Base-by-base conservation (phyloP, 1,284 basidiomycete genomes). In the Mycena citricolor region DNA sequence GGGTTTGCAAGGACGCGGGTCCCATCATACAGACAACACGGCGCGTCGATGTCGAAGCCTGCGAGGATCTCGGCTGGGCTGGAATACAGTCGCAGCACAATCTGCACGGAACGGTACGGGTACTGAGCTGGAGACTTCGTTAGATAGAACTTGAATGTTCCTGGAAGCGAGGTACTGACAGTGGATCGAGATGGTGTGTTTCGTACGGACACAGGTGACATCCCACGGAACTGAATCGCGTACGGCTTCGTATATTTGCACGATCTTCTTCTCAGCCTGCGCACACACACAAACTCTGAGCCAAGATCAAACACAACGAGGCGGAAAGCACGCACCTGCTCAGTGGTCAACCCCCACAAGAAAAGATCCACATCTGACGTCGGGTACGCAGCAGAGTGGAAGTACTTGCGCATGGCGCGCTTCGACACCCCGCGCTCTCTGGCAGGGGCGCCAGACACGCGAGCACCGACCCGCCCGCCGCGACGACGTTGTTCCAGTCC, bases 331-430 rank as follows among this genome's bases (percentile, higher is more conserved):
- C 59, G 25, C 38, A 71, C 73, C 59, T 80, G 67, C 46, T 73
- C 74, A 14, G 72, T 62, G 11, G 68, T 73, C 58, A 81, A 55
- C 1, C 77, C 79, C 65, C 74, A 81, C 32, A 83, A 60, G 55
- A 81, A 83, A 8, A 83, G 60, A 57, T 83, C 79, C n/a, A 81
- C 65, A 56, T 83, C 79, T 1, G 78, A 80, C 1, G 76, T 73
- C 2, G 78, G 76, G 49, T 76, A 81, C 3, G 71, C 72, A 8
- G 57, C 62, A 8, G 65, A 65, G 50, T 81, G 79, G 54, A 71
- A 81, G 47, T 71, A 69, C 56, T 79, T 79, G 47, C 79, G 68
- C 42, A 74, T 73, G 1, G 73, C 63, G 40, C 76, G 63, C 62
- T 78, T 81, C 12, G 75, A 76, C 4, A 60, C 64, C 60, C 70